phyloP scores from a whole-genome alignment of 495 filamentous ascomycete species.

The Penicillium pancosmium region DNA sequence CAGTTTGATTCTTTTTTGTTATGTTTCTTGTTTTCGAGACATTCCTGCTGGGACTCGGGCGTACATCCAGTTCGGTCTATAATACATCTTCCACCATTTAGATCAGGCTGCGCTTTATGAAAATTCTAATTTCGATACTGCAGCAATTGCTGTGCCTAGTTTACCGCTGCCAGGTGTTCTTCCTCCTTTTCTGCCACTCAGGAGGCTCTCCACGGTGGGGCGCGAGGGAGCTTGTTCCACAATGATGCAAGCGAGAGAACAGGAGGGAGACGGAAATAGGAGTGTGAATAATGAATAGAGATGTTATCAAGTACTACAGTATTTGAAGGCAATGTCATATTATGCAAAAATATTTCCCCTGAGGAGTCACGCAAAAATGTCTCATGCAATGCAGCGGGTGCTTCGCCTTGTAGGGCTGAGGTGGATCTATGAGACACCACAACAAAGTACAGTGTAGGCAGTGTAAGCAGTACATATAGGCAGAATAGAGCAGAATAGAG shows the following conservation, averaged over 20 bases:
- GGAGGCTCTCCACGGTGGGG: background rate
- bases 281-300: background rate
- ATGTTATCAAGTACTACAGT: background rate
- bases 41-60: background rate
- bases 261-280: background rate
- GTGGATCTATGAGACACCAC: background rate
- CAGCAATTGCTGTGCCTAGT: too few species aligned
- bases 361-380: too few species aligned
- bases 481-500: too few species aligned
- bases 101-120: too few species aligned
- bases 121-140: background rate
- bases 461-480: too few species aligned
- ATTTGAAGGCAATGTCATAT: too few species aligned
- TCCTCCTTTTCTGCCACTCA: background rate
- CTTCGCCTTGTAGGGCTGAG: background rate
- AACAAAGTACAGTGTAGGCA: too few species aligned
- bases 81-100: too few species aligned
- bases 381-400: too few species aligned
- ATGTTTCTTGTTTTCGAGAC: background rate
- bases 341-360: too few species aligned
- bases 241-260: background rate
- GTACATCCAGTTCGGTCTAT: background rate
- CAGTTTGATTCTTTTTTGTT: background rate
- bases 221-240: background rate
- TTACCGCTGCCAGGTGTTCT: background rate